Percentiles rank a stretch among this genome's conserved stretches.
phyloP scores from a whole-genome alignment of 129 eudicot species.

The Solidago caesia region DNA sequence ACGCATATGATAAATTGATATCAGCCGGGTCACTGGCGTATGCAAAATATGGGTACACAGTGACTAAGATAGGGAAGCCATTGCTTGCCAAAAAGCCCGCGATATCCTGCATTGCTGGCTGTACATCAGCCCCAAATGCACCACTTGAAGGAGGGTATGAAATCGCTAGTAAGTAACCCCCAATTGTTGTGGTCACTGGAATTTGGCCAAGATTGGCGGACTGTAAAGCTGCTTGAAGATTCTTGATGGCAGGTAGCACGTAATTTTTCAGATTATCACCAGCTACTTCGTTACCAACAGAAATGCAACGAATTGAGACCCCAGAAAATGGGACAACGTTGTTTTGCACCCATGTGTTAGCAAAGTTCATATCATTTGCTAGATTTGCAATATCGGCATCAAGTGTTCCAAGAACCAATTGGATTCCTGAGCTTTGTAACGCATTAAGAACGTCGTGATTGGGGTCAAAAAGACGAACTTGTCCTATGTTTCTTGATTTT shows the following conservation, averaged over 20 bases:
- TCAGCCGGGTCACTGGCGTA: constrained; percentile 22
- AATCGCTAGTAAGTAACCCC: constrained; percentile 17
- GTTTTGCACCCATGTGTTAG: constrained; percentile 34
- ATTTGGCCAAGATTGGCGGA: constrained; percentile 14
- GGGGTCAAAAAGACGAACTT: constrained; percentile 36
- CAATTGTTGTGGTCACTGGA: constrained; percentile 34
- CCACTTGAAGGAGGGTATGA: constrained; percentile 45
- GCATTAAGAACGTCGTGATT: constrained; percentile 30
- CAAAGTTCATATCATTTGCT: constrained; percentile 22
- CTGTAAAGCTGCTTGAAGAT: constrained; percentile 32
- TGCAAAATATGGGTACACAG: constrained; percentile 43
- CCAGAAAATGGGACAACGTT: constrained; percentile 38
- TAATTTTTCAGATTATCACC: constrained; percentile 12
- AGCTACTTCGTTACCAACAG: constrained; percentile 47
- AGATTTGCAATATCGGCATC: constrained; percentile 35
- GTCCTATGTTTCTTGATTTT: constrained; percentile 27
- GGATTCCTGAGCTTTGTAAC: constrained; percentile 33
- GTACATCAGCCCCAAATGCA: constrained; percentile 6
- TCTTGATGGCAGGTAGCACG: constrained; percentile 33
- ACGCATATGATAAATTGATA: constrained; percentile 21
- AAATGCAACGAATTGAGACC: constrained; percentile 29
- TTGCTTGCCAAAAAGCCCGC: constrained; percentile 17
- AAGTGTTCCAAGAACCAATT: constrained; percentile 35
- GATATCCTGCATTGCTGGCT: constrained; percentile 21
- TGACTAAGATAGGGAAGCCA: constrained; percentile 37